Percentiles rank a stretch among this genome's conserved stretches.
These are phyloP conservation scores for Rhipidocladum racemiflorum DNA, from an alignment of 176 grass and related monocot species.

Conservation along the genomic window DNA sequence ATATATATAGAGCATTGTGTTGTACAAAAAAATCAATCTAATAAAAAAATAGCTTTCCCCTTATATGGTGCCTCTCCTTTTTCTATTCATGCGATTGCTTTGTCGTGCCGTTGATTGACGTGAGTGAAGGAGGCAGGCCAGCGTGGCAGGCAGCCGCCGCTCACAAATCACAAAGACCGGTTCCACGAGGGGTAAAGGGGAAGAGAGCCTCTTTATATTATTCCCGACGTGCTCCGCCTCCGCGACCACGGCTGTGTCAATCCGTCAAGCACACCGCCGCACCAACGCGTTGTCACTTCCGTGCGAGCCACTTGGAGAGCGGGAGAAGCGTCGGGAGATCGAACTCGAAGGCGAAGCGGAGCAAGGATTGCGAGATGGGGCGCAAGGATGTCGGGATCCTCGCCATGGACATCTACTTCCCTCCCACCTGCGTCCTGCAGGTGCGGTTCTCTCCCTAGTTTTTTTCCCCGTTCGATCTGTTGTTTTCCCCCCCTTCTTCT, in stretches of 20 bases:
- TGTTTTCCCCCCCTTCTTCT: not conserved
- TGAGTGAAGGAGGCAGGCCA: too few species aligned
- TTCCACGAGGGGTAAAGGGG: not conserved
- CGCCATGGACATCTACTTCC: slow-evolving; percentile 96
- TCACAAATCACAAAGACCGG: not conserved
- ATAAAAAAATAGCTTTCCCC: too few species aligned
- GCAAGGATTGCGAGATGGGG: slow-evolving; percentile 43
- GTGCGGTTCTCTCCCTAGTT: slow-evolving; percentile 19
- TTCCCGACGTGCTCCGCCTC: slow-evolving; percentile 22
- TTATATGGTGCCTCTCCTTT: too few species aligned
- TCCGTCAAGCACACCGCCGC: not conserved
- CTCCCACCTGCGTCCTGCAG: slow-evolving; percentile 72
- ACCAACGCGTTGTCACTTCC: not conserved
- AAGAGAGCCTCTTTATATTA: not conserved
- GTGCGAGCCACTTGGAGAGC: not conserved
- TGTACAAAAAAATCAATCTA: too few species aligned
- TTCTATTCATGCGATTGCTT: too few species aligned
- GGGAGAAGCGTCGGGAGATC: not conserved
- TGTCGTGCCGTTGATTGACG: too few species aligned
- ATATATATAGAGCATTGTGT: too few species aligned
- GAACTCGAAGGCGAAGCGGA: not conserved
- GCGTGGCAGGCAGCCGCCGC: not conserved
- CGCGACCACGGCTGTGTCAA: not conserved
- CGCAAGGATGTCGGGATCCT: slow-evolving; percentile 82
- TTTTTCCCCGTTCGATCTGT: not conserved